Conservation (phyloP, 768 basidiomycete species). For the Boletus rubroflammeus region DNA sequence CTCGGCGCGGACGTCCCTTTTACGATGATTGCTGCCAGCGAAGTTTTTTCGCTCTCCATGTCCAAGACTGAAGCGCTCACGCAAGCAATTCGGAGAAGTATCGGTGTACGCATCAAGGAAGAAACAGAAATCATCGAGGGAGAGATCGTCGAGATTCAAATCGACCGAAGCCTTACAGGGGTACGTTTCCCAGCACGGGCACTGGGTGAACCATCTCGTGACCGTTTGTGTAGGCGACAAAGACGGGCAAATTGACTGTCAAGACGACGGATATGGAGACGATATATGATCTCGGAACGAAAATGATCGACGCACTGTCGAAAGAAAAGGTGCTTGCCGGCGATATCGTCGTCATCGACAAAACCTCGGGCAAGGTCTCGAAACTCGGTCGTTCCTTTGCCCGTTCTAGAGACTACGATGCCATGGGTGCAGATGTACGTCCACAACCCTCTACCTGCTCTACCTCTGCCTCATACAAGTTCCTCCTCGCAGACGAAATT, state of each 20-base stretch:
- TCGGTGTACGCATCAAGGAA: slow-evolving; percentile 96
- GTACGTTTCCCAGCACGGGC: slow-evolving; percentile 41
- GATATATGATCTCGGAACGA: slow-evolving; percentile 95
- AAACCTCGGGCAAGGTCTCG: slow-evolving; percentile 92
- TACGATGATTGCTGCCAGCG: slow-evolving; percentile 95
- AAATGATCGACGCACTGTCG: slow-evolving; percentile 97
- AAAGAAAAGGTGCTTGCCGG: slow-evolving; percentile 97
- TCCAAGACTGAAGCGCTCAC: slow-evolving; percentile 98
- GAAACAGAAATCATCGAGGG: slow-evolving; percentile 97
- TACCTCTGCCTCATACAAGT: neutral
- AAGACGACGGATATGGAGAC: slow-evolving; percentile 99
- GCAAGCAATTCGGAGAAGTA: slow-evolving; percentile 92
- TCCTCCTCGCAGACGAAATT: slow-evolving; percentile 78
- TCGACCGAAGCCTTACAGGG: slow-evolving; percentile 94
- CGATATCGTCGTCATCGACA: slow-evolving; percentile 96
- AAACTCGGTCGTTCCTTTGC: slow-evolving; percentile 97
- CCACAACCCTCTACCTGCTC: neutral
- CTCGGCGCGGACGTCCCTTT: slow-evolving; percentile 94
- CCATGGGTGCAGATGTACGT: slow-evolving; percentile 97
- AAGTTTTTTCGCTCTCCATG: slow-evolving; percentile 98
- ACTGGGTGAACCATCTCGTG: neutral
- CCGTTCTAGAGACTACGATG: slow-evolving; percentile 96
- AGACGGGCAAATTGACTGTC: slow-evolving; percentile 95
- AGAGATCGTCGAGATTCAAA: slow-evolving; percentile 98
- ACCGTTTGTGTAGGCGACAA: slow-evolving; percentile 67